Evolutionary conservation across 2,329 filamentous ascomycete genomes (phyloP), one percentile per base, ranked within the genome.

Genomic region (Xylariales sp.): DNA sequence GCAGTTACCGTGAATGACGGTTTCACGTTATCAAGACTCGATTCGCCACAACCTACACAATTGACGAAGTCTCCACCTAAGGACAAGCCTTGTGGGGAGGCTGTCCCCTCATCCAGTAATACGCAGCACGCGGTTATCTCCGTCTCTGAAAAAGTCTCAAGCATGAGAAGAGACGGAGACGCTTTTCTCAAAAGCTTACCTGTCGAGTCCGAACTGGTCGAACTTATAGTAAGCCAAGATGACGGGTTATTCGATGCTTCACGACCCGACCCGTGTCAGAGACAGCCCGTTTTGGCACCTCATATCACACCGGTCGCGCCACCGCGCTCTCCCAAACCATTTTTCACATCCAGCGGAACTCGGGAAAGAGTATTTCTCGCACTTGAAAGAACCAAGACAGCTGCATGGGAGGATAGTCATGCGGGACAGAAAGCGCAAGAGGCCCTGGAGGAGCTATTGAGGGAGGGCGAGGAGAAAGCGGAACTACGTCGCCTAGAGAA

Each of bases 321-420:
- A 4, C 50, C 35, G 7, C 38, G 42, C 19, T 53, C 55, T 6
- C 60, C 55, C 3, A 59, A 55, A 19, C 56, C 52, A 6, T 58
- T 62, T 35, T 60, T 64, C 39, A 52, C 53, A 5, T 57, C 61
- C 3, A 60, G 52, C 29, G 45, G 47, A 12, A 51, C 48, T 10
- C 45, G 49, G 3, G 52, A 57, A 21, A 42, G 51, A 10, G 40
- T 51, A 12, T 50, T 46, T 33, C 50, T 55, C 15, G 54, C 53
- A 8, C 49, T 60, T 11, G 52, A 59, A 40, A 53, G 53, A 14
- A 56, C 48, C 34, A 57, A 54, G 34, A 58, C 52, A 1, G 46
- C 51, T 8, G 41, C 44, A n/a, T 56, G 59, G 50, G 57, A 58
- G 34, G 40, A 52, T 14, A 29, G 40, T 5, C 42, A 42, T 5